Evolutionary conservation across 805 yeast species (phyloP).

Genomic region (Candida dajiaensis): DNA sequence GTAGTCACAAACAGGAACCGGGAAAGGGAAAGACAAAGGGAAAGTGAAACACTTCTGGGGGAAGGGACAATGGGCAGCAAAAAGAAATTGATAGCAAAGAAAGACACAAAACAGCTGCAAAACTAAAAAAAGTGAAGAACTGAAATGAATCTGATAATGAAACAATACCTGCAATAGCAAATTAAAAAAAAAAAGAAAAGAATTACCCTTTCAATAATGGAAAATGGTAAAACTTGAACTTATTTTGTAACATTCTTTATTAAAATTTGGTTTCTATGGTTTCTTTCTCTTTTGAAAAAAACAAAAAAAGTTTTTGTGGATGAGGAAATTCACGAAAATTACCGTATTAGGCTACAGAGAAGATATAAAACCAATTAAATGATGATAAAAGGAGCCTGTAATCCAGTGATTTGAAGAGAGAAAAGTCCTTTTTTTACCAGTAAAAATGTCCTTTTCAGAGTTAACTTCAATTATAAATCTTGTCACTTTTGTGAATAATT

Average conservation of each 20-base stretch:
- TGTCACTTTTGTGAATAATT: no score
- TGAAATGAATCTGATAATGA: background rate
- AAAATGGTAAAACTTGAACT: background rate
- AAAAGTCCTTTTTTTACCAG: no score
- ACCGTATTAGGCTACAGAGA: background rate
- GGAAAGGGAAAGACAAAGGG: no score
- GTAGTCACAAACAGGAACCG: background rate
- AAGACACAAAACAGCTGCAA: background rate
- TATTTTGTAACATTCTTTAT: background rate
- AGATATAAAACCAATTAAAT: background rate
- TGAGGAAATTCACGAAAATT: background rate
- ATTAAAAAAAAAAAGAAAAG: no score
- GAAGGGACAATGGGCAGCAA: background rate
- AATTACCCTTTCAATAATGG: no score
- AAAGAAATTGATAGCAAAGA: background rate
- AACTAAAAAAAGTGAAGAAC: no score
- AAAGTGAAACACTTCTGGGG: background rate
- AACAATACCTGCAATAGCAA: background rate
- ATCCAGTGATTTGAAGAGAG: no score
- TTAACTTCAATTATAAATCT: no score
- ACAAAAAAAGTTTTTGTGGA: background rate
- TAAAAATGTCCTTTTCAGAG: no score
- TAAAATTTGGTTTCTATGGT: conserved; percentile 1
- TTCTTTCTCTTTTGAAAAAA: no score
- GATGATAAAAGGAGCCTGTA: no score